Base-by-base conservation (phyloP, 1,284 basidiomycete genomes). In the Cystobasidium sp. region DNA sequence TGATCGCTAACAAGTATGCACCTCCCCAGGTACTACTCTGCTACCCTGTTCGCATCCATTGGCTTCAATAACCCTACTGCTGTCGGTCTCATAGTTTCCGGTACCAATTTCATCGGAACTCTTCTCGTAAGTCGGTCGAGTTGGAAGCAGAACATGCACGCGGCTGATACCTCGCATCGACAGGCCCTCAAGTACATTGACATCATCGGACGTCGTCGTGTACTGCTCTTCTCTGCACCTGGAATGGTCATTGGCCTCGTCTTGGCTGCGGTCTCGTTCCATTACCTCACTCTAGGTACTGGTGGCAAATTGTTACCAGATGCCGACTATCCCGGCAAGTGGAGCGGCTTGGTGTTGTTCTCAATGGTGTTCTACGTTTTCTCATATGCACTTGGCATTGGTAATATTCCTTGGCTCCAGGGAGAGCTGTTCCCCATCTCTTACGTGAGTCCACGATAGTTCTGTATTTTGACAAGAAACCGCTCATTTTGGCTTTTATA, bases 161-260 rank as follows among this genome's bases (percentile, higher is more conserved):
- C 14, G 12, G 14, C 39, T 68, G 55, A 43, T 53, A 12, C 18
- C 22, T 12, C 18, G 22, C 20, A 37, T 47, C 37, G 44, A 46
- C 41, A 66, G 64, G 69, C 69, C 3, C 52, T 73, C 3, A 73
- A 73, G 70, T 78, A 90, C 83, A 91, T 93, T 68, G 92, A 93
- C 80, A 88, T 88, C 39, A 85, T 93, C 65, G 92, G 92, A 10
- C 84, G 91, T 51, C 85, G 92, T 63, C 86, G 84, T 55, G 91
- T 92, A 76, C 91, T 93, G 88, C 80, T 92, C 22, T 88, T 84
- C 80, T 91, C 90, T 52, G 85, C 89, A 6, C 91, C 91, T 0
- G 88, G 90, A 6, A 92, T 94, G 90, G 83, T 90, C 41, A 77
- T 91, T 55, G 89, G 90, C 0, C 84, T 93, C 75, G 84, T 86